These are phyloP conservation scores for Jacaranda copaia DNA, from an alignment of 257 asterid species.

Conservation along the genomic window DNA sequence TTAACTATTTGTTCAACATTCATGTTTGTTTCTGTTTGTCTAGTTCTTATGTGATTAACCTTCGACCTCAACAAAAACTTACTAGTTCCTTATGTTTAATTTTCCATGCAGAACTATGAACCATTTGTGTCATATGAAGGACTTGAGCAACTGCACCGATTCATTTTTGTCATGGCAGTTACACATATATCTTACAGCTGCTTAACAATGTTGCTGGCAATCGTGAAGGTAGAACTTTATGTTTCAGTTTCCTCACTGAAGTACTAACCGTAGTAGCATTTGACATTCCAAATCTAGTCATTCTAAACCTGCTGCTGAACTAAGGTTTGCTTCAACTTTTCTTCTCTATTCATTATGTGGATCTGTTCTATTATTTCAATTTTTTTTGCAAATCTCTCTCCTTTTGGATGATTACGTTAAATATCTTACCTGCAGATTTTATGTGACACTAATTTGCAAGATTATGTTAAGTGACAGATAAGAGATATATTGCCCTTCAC, in stretches of 20 bases:
- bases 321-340: conserved; percentile 7
- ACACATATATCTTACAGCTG: conserved; percentile 96
- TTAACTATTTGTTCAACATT: not conserved
- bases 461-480: no score
- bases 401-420: no score
- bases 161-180: conserved; percentile 97
- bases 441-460: no score
- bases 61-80: not conserved
- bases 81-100: not conserved
- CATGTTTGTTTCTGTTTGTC: conserved; percentile 12
- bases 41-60: conserved; percentile 3
- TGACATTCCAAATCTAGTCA: not conserved
- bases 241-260: conserved; percentile 8
- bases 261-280: not conserved
- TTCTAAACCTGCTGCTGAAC: not conserved
- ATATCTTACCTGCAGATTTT: no score
- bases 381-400: no score
- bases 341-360: not conserved
- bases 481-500: no score
- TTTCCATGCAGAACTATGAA: conserved; percentile 70
- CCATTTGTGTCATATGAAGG: conserved; percentile 98
- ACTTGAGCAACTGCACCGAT: conserved; percentile 97
- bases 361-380: no score
- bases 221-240: conserved; percentile 73
- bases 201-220: conserved; percentile 95